Percentiles rank a stretch among this genome's conserved stretches.
Conservation (phyloP, 164 flowering plant genomes). For the Nymphaea colorata region DNA sequence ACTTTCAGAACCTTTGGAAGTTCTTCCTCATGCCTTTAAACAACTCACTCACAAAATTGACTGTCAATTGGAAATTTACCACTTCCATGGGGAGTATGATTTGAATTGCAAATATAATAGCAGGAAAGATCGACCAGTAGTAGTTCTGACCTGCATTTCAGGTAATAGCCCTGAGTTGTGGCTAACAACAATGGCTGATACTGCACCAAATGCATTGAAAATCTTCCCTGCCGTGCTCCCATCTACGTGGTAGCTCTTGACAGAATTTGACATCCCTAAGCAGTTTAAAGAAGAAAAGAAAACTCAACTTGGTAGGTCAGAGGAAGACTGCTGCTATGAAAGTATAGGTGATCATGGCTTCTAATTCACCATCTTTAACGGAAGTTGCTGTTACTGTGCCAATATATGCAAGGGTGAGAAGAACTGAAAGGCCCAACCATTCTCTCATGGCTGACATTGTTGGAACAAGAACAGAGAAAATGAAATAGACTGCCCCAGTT, state of each 20-base stretch:
- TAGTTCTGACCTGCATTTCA: slow-evolving; percentile 32
- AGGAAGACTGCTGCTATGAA: background rate
- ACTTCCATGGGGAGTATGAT: background rate
- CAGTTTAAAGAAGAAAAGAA: background rate
- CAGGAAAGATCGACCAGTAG: too few relatives aligned
- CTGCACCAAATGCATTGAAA: slow-evolving; percentile 36
- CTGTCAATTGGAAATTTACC: background rate
- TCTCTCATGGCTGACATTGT: slow-evolving; percentile 42
- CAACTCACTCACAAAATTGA: background rate
- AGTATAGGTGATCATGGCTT: too few relatives aligned
- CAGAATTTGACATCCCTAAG: slow-evolving; percentile 23
- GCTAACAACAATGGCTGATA: slow-evolving; percentile 29
- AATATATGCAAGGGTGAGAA: slow-evolving; percentile 27
- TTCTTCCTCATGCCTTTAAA: too few relatives aligned
- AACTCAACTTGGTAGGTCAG: background rate
- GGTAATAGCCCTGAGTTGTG: slow-evolving; percentile 31
- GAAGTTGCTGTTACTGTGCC: slow-evolving; percentile 15
- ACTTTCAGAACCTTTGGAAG: too few relatives aligned
- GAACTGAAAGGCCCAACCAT: slow-evolving; percentile 28
- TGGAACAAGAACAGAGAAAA: slow-evolving; percentile 38
- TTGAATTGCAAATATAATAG: background rate
- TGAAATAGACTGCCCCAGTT: slow-evolving; percentile 29
- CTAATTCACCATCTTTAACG: slow-evolving; percentile 27
- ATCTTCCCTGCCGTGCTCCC: slow-evolving; percentile 29
- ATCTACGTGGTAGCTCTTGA: slow-evolving; percentile 20